phyloP scores from a whole-genome alignment of 2,329 filamentous ascomycete species.

The Setomelanomma holmii region DNA sequence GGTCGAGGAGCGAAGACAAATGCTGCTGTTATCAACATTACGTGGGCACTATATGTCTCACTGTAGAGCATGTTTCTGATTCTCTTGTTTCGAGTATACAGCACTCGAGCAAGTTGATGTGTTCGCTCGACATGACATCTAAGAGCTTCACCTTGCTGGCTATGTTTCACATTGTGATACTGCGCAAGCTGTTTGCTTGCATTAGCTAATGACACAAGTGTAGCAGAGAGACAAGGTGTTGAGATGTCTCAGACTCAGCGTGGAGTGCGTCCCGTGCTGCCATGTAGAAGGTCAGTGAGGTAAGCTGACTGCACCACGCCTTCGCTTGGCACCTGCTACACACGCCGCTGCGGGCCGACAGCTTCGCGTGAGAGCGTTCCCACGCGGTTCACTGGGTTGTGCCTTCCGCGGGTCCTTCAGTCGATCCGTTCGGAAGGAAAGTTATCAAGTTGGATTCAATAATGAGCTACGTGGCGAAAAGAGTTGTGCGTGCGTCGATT shows the following conservation, averaged over 20 bases:
- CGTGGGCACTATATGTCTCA: too few relatives aligned
- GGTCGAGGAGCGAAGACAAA: too few relatives aligned
- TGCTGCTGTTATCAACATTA: too few relatives aligned
- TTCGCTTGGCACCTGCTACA: background rate
- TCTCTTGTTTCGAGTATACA: too few relatives aligned
- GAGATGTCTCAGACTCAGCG: constrained; percentile 1
- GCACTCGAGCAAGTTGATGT: too few relatives aligned
- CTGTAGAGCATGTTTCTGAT: too few relatives aligned
- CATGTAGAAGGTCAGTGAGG: background rate
- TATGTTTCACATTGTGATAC: too few relatives aligned
- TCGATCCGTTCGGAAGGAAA: background rate
- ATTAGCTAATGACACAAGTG: background rate
- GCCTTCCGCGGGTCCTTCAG: background rate
- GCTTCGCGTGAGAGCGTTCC: background rate
- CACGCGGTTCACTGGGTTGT: background rate
- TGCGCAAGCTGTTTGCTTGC: background rate
- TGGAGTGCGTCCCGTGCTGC: background rate
- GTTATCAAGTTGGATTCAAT: too few relatives aligned
- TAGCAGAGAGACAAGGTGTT: background rate
- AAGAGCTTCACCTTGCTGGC: too few relatives aligned
- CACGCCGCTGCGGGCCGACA: background rate
- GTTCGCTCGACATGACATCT: too few relatives aligned
- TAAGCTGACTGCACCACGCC: constrained; percentile 5
- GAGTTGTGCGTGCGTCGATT: background rate
- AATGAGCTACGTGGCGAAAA: background rate